phyloP scores from a whole-genome alignment of 768 basidiomycete genomes.

The Exidia glandulosa region DNA sequence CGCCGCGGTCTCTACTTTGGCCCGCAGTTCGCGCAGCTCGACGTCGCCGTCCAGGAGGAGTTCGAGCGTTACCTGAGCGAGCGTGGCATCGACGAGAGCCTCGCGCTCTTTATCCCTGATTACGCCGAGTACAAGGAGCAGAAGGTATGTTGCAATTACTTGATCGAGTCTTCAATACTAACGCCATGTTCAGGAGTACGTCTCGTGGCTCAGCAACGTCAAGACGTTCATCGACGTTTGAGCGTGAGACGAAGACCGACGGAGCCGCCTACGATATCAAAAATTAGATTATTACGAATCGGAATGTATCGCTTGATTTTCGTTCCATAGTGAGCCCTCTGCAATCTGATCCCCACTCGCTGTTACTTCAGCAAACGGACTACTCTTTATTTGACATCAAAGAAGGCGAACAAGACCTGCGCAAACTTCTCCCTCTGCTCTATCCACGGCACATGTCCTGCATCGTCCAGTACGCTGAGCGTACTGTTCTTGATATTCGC shows the following conservation, averaged over 20 bases:
- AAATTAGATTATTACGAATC: not conserved
- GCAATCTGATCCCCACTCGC: not conserved
- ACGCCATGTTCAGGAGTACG: slow-evolving; percentile 60
- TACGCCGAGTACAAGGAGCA: slow-evolving; percentile 90
- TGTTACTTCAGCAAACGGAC: too few species aligned
- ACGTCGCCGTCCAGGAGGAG: slow-evolving; percentile 76
- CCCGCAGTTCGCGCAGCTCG: slow-evolving; percentile 88
- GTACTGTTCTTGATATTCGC: not conserved
- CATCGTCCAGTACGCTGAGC: not conserved
- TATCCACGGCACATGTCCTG: not conserved
- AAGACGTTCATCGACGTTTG: slow-evolving; percentile 64
- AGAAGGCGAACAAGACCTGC: not conserved
- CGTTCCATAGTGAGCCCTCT: not conserved
- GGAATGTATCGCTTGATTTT: not conserved
- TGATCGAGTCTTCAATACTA: slow-evolving; percentile 5
- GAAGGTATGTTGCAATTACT: slow-evolving; percentile 41
- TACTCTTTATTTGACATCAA: not conserved
- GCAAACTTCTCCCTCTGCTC: not conserved
- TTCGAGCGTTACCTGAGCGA: slow-evolving; percentile 85
- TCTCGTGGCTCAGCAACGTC: slow-evolving; percentile 76
- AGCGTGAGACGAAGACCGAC: not conserved
- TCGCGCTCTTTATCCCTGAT: slow-evolving; percentile 82
- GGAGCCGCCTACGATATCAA: not conserved
- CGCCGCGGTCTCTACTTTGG: slow-evolving; percentile 87
- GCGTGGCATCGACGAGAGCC: slow-evolving; percentile 72